Base-by-base conservation (phyloP, 768 basidiomycete genomes). In the Lanmaoa rubissima region DNA sequence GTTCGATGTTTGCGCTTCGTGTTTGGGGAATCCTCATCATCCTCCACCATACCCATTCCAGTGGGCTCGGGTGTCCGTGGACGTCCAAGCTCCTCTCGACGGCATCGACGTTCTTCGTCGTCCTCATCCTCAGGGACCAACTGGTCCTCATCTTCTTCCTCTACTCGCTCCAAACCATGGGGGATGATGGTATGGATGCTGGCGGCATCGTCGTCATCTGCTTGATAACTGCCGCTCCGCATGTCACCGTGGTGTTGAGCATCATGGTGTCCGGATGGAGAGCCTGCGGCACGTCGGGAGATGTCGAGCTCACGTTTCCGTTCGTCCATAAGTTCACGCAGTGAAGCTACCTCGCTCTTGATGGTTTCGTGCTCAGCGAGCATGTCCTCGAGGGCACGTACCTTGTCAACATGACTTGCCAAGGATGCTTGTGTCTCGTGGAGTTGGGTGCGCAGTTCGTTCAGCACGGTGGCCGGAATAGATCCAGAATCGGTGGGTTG, bases 361-460 rank as follows among this genome's bases (percentile, higher is more conserved):
- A 97, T 83, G 9, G 75, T 76, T 55, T 97, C 94, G 62, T 98
- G 93, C 73, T 97, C 94, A 1, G 80, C 79, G 39, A 96, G 77
- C 59, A 91, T 82, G 32, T 79, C 82, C 65, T 98, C 96, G 39
- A 99, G 76, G 26, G 87, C 85, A 40, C 86, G 84, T 50, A 95
- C 87, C 71, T 86, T 92, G 60, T 94, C 90, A 40, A 92, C 81
- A 64, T 97, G 93, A 16, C 73, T 77, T 3, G 86, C 80, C 13
- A 98, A 80, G 0, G 86, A 86, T 1, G 78, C 70, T 65, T 96
- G 94, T 0, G 95, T 97, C 41, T 94, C 91, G 44, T 81, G 81
- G 14, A 98, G 80, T 69, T 97, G 92, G 11, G 79, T 69, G 63
- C 96, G 94, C 7, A 99, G 81, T 14, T 90, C 85, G 26, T 77